phyloP scores from a whole-genome alignment of 2,329 filamentous ascomycete genomes.

The Claviceps humidiphila region DNA sequence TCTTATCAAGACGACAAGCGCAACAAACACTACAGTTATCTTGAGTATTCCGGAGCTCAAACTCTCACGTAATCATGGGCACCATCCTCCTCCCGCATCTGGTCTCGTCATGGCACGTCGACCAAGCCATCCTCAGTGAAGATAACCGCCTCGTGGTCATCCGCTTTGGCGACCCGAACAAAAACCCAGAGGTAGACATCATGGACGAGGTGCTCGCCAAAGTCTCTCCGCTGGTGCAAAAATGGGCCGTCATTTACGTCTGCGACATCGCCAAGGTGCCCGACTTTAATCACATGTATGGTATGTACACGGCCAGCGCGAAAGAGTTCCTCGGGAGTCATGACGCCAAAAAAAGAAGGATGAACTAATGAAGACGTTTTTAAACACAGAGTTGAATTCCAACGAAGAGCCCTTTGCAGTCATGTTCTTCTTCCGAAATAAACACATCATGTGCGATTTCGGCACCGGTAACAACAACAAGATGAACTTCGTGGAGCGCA shows the following conservation, averaged over 20 bases:
- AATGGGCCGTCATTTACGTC: slow-evolving; percentile 83
- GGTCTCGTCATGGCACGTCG: slow-evolving; percentile 90
- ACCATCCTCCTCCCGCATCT: slow-evolving; percentile 90
- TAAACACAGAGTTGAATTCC: slow-evolving; percentile 4
- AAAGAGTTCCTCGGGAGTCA: too few species aligned
- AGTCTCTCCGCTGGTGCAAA: slow-evolving; percentile 87
- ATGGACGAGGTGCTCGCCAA: slow-evolving; percentile 89
- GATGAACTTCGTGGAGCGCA: slow-evolving; percentile 83
- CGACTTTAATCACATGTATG: slow-evolving; percentile 95
- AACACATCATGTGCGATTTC: slow-evolving; percentile 98
- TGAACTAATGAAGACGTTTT: not conserved
- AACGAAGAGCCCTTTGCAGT: slow-evolving; percentile 66
- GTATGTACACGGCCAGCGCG: slow-evolving; percentile 16
- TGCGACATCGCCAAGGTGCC: slow-evolving; percentile 86
- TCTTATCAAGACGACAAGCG: not conserved
- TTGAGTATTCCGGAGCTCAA: too few species aligned
- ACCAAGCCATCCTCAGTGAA: slow-evolving; percentile 80
- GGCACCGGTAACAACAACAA: slow-evolving; percentile 99
- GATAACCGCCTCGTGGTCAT: slow-evolving; percentile 90
- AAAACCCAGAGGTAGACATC: slow-evolving; percentile 66
- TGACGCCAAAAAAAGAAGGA: not conserved
- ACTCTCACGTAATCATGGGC: slow-evolving; percentile 34
- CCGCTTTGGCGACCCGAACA: slow-evolving; percentile 54
- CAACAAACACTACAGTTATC: too few species aligned
- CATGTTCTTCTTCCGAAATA: slow-evolving; percentile 97